Base-by-base conservation (phyloP, 331 rosid species). In the Pyracantha coccinea region DNA sequence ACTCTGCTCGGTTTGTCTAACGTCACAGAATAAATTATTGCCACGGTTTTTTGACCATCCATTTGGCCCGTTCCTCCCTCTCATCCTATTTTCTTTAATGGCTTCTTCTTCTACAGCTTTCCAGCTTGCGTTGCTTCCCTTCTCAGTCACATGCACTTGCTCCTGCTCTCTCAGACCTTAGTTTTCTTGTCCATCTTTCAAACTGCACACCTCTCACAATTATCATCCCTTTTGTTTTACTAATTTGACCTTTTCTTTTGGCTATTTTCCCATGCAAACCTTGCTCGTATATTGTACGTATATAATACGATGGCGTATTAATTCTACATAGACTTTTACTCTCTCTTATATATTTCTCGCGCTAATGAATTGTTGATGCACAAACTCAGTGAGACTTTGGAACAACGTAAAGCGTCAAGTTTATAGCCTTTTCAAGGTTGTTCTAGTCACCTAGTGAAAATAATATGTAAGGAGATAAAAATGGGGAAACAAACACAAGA, bases 91-190 rank as follows among this genome's bases (percentile, higher is more conserved):
- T 75, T 52, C n/a, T 5, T 71, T 60, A 70, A 63, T 83, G 66
- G 53, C 63, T 68, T 32, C 71, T 50, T 44, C 65, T 75, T 25
- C 68, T 31, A 45, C 71, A 35, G 25, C 79, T 72, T 62, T 88
- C 78, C 91, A 85, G 29, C 91, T 91, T 91, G 84, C 89, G 86
- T 85, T 85, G 91, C 89, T 80, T 86, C 77, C 87, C 6, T 63
- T 63, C 68, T 28, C 41, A 7, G 29, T 58, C 63, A 58, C 63
- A 23, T 58, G 63, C 29, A 23, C 63, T 4, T 58, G 8, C 63
- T 58, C 29, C 25, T 57, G 13, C 63, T 23, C 15, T 23, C 27
- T 10, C 64, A 78, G 86, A 83, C 84, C 83, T 83, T 77, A 85
- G 74, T 59, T 64, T 69, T 73, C 23, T 64, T 69, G 29, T 74